A percentile compares a stretch with the other conserved stretches of the same genome.
Evolutionary conservation across 148 eudicot genomes (phyloP).

Genomic region (Vaccinium macrocarpon): DNA sequence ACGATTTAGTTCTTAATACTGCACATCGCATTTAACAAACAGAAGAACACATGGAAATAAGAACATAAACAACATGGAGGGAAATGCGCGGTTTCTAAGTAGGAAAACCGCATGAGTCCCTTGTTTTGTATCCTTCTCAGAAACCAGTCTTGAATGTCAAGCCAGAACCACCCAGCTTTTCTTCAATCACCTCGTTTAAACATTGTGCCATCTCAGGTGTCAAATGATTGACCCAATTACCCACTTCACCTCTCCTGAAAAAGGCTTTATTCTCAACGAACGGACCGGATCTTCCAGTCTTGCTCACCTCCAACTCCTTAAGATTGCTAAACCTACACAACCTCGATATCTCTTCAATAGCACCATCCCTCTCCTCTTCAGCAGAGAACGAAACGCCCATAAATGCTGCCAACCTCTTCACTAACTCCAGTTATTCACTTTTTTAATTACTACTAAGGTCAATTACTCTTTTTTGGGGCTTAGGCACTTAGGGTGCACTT

Average conservation of each 20-base stretch:
- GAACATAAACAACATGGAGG: not conserved
- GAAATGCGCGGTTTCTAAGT: not conserved
- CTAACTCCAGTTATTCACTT: no score
- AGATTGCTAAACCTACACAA: slow-evolving; percentile 9
- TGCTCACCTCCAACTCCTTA: slow-evolving; percentile 4
- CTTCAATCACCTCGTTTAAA: slow-evolving; percentile 37
- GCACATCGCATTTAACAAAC: not conserved
- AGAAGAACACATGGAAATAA: not conserved
- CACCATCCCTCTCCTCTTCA: slow-evolving; percentile 11
- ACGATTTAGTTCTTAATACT: not conserved
- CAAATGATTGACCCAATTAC: slow-evolving; percentile 36
- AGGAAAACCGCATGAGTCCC: not conserved
- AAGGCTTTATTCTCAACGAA: slow-evolving; percentile 34
- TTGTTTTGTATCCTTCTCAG: not conserved
- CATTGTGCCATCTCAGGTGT: slow-evolving; percentile 36
- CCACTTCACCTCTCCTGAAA: slow-evolving; percentile 48
- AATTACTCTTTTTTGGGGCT: no score
- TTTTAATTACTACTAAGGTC: no score
- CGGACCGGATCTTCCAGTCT: not conserved
- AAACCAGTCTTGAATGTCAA: slow-evolving; percentile 10
- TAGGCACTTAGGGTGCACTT: no score
- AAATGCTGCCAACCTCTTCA: not conserved
- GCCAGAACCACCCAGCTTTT: slow-evolving; percentile 45
- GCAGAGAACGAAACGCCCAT: slow-evolving; percentile 5
- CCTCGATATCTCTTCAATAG: not conserved